A percentile compares a stretch with the other conserved stretches of the same genome.
These are phyloP conservation scores for Hibiscus tridactylites DNA, from an alignment of 345 rosid species.

Conservation along the genomic window DNA sequence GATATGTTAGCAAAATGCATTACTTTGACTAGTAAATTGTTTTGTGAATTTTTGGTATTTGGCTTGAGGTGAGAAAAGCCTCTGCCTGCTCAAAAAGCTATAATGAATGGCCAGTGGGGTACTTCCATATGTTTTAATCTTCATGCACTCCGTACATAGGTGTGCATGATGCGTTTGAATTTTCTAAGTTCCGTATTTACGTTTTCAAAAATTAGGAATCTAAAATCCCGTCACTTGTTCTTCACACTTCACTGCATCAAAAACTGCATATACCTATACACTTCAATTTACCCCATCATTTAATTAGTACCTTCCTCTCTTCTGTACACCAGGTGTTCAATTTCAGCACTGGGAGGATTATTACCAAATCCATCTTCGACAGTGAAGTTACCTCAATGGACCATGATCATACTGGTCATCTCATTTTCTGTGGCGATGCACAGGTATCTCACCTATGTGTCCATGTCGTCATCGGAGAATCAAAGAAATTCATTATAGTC, in stretches of 20 bases:
- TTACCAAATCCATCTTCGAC: constrained; percentile 46
- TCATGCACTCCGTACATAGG: background rate
- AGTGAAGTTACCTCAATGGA: constrained; percentile 86
- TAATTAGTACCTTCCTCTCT: constrained; percentile 11
- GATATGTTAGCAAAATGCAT: background rate
- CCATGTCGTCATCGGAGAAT: background rate
- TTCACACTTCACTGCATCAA: background rate
- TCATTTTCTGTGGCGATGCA: constrained; percentile 89
- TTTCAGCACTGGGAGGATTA: constrained; percentile 95
- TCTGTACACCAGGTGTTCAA: constrained; percentile 62
- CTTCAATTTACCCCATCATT: constrained; percentile 7
- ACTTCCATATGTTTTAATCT: constrained; percentile 5
- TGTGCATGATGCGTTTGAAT: background rate
- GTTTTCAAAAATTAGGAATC: background rate
- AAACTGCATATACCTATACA: background rate
- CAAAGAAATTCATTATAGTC: background rate
- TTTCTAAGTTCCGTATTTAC: background rate
- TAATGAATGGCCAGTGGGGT: background rate
- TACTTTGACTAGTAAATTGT: background rate
- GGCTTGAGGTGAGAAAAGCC: background rate
- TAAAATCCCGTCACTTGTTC: background rate
- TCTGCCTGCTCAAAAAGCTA: background rate
- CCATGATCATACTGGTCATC: constrained; percentile 95
- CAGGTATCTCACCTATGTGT: constrained; percentile 33
- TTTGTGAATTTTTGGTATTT: background rate